Percentiles rank a stretch among this genome's conserved stretches.
Evolutionary conservation across 345 rosid genomes (phyloP).

Genomic region (Boechera divaricarpa): DNA sequence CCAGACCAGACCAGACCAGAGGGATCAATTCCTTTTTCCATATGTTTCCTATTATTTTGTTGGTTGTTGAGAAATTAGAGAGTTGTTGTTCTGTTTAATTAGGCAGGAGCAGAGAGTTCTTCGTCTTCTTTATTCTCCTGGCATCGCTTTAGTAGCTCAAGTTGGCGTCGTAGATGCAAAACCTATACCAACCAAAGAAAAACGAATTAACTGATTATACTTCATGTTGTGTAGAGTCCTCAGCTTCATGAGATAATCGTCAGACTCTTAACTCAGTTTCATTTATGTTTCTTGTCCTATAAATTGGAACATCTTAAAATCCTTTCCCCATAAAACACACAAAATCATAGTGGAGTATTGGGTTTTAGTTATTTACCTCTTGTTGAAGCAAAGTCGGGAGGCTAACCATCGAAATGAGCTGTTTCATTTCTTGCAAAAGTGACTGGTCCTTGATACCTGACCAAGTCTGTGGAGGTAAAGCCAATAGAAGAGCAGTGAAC

Average conservation of each 20-base stretch:
- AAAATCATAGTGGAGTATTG: not conserved
- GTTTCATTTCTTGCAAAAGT: slow-evolving; percentile 57
- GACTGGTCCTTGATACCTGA: slow-evolving; percentile 63
- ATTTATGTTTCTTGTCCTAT: not conserved
- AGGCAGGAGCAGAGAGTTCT: slow-evolving; percentile 65
- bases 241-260: not conserved
- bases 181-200: slow-evolving; percentile 52
- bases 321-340: not conserved
- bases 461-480: slow-evolving; percentile 89
- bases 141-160: slow-evolving; percentile 69
- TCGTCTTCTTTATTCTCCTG: slow-evolving; percentile 75
- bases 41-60: not conserved
- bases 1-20: not conserved
- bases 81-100: slow-evolving; percentile 4
- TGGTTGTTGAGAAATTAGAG: slow-evolving; percentile 24
- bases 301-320: not conserved
- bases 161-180: slow-evolving; percentile 70
- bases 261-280: not conserved
- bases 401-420: slow-evolving; percentile 57
- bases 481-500: slow-evolving; percentile 77
- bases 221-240: not conserved
- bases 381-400: slow-evolving; percentile 86
- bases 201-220: not conserved
- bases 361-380: slow-evolving; percentile 58
- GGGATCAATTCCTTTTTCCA: not conserved